phyloP scores from a whole-genome alignment of 768 basidiomycete species.

The Amanita phalloides region DNA sequence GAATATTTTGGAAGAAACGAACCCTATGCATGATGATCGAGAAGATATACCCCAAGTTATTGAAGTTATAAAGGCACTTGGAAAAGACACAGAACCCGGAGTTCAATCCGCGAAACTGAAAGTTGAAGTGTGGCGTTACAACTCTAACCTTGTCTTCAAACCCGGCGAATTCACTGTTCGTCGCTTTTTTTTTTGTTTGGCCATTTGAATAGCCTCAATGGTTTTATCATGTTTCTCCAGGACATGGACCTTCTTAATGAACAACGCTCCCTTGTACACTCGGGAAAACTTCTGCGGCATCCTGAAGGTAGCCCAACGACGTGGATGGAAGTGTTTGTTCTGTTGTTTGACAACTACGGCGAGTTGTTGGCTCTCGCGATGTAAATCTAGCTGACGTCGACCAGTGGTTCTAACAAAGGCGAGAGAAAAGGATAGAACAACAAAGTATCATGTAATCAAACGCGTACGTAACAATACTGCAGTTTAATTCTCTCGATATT shows the following conservation, averaged over 20 bases:
- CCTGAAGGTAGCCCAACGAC: constrained; percentile 82
- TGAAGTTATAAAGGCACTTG: constrained; percentile 77
- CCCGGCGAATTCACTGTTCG: constrained; percentile 57
- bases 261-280: constrained; percentile 73
- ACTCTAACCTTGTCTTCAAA: constrained; percentile 72
- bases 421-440: constrained; percentile 65
- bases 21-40: constrained; percentile 67
- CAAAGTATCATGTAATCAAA: constrained; percentile 71
- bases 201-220: not conserved
- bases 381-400: constrained; percentile 8
- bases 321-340: constrained; percentile 83
- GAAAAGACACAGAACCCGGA: constrained; percentile 82
- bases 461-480: constrained; percentile 37
- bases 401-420: constrained; percentile 85
- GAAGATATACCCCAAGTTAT: constrained; percentile 78
- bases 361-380: constrained; percentile 16
- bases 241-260: constrained; percentile 88
- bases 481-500: constrained; percentile 8
- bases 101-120: constrained; percentile 80
- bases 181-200: constrained; percentile 1
- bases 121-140: constrained; percentile 83
- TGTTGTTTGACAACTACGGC: constrained; percentile 95
- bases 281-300: constrained; percentile 75
- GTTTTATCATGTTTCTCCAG: constrained; percentile 13
- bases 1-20: constrained; percentile 67